Percentiles rank a stretch among this genome's conserved stretches.
Conservation (phyloP, 129 eudicot genomes). For the Centaurea solstitialis region DNA sequence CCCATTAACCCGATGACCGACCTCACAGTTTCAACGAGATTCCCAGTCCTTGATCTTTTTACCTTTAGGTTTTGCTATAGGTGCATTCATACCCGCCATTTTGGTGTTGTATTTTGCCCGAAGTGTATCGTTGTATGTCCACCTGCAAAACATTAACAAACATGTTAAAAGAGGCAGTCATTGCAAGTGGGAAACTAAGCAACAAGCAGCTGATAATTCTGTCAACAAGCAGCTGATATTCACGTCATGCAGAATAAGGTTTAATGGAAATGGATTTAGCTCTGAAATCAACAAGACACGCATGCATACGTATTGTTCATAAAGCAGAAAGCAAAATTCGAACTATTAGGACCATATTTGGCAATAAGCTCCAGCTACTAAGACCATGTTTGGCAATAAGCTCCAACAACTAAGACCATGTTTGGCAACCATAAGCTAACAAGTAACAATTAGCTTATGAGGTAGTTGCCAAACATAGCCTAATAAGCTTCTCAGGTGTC, state of each 20-base stretch:
- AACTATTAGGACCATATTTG: too few species aligned
- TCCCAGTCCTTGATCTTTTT: constrained; percentile 92
- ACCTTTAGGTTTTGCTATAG: constrained; percentile 92
- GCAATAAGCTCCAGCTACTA: neutral
- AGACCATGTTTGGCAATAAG: neutral
- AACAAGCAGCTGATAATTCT: neutral
- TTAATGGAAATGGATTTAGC: neutral
- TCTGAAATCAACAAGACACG: neutral
- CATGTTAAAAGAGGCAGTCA: neutral
- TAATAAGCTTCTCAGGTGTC: neutral
- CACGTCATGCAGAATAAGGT: neutral
- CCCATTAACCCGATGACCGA: neutral
- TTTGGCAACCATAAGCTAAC: neutral
- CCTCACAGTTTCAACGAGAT: constrained; percentile 37
- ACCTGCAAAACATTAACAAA: constrained; percentile 45
- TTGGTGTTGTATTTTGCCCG: constrained; percentile 80
- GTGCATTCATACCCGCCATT: constrained; percentile 92
- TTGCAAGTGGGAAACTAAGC: too few species aligned
- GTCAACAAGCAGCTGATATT: neutral
- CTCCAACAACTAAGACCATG: neutral
- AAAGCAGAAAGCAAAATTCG: too few species aligned
- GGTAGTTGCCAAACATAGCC: neutral
- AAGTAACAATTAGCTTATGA: neutral
- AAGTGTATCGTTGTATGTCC: constrained; percentile 89
- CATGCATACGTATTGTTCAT: too few species aligned